A percentile compares a stretch with the other conserved stretches of the same genome.
phyloP scores from a whole-genome alignment of 257 asterid species.

The Oldenlandia corymbosa region DNA sequence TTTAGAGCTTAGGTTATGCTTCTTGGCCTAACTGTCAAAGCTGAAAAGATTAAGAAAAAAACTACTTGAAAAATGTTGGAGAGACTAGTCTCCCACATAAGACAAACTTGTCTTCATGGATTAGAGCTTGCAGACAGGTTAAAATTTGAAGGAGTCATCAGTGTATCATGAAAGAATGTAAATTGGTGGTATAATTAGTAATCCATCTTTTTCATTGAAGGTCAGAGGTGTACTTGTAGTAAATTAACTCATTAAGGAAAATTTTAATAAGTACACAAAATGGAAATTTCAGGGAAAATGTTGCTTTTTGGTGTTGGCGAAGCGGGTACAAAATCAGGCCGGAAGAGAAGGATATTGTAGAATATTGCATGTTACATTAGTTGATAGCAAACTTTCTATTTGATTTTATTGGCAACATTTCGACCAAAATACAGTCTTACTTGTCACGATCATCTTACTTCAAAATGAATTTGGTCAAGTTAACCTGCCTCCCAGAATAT shows the following conservation, averaged over 20 bases:
- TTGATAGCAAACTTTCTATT: too few species aligned
- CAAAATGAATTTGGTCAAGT: neutral
- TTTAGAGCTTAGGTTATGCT: too few species aligned
- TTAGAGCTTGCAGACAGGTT: neutral
- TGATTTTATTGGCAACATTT: neutral
- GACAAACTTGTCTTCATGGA: neutral
- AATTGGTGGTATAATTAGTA: too few species aligned
- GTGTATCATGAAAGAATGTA: too few species aligned
- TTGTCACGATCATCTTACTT: neutral
- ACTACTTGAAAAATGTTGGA: too few species aligned
- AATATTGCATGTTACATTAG: neutral
- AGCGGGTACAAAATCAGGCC: neutral
- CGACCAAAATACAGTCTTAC: neutral
- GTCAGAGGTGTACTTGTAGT: too few species aligned
- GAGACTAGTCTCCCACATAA: conserved; percentile 3
- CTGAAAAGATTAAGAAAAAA: neutral
- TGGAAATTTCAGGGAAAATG: neutral
- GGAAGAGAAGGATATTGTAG: conserved; percentile 2
- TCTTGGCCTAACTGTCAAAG: too few species aligned
- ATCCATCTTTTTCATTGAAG: too few species aligned
- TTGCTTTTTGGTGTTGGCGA: neutral
- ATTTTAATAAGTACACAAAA: too few species aligned
- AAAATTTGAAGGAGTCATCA: too few species aligned
- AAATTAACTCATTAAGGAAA: too few species aligned
- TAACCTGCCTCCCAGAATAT: neutral